A percentile compares a stretch with the other conserved stretches of the same genome.
These are phyloP conservation scores for Cyberlindnera bimundalis DNA, from an alignment of 805 yeast genomes.

Conservation along the genomic window DNA sequence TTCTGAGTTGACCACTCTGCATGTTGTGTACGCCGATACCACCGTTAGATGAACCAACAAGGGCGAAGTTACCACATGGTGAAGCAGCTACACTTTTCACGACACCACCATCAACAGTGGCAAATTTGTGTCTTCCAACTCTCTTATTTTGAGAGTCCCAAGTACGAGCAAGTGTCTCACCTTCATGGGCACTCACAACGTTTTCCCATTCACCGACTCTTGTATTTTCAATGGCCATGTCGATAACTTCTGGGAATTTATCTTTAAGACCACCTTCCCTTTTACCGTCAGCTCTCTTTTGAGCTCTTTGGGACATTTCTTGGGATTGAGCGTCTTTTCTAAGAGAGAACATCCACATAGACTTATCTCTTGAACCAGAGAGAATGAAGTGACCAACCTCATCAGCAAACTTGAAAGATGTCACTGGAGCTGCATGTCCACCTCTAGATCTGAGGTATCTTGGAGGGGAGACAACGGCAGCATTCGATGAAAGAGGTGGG, in stretches of 20 bases:
- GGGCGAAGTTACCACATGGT: constrained; percentile 92
- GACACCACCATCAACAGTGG: constrained; percentile 73
- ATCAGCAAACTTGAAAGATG: constrained; percentile 70
- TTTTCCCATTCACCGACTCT: constrained; percentile 94
- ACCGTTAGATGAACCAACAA: constrained; percentile 87
- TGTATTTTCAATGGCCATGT: constrained; percentile 67
- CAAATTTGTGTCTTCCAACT: constrained; percentile 68
- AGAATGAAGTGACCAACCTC: constrained; percentile 77
- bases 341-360: constrained; percentile 89
- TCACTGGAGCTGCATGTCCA: constrained; percentile 95
- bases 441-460: constrained; percentile 90
- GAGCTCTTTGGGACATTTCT: constrained; percentile 77
- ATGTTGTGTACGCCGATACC: constrained; percentile 81
- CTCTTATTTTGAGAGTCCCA: constrained; percentile 83
- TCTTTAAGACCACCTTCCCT: constrained; percentile 63
- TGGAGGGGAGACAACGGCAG: constrained; percentile 79
- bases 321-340: constrained; percentile 96
- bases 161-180: constrained; percentile 79
- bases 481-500: constrained; percentile 66
- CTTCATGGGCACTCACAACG: constrained; percentile 82
- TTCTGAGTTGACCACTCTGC: constrained; percentile 85
- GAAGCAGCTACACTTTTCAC: constrained; percentile 78
- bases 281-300: constrained; percentile 40
- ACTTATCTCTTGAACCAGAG: constrained; percentile 81
- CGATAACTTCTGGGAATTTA: constrained; percentile 72